Evolutionary conservation across 2,329 filamentous ascomycete species (phyloP), one percentile per base, ranked within the genome.

Genomic region (Arthrobotrys pseudoclavata): DNA sequence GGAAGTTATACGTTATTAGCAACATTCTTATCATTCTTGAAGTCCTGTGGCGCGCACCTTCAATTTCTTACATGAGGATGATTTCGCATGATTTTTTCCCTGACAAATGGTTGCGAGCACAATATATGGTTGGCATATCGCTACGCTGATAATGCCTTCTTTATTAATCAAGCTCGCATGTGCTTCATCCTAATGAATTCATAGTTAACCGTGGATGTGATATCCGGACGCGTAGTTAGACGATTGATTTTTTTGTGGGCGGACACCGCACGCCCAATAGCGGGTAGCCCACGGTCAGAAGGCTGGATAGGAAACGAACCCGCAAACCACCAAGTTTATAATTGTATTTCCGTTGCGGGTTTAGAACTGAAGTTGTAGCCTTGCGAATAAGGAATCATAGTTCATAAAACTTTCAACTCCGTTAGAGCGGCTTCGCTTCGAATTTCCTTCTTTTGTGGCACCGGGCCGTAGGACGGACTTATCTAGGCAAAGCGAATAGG

Each of bases 401-500:
- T 7, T 26, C n/a, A 4, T 9, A 31, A 18, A 24, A 13, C n/a
- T 3, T 18, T 18, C 12, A n/a, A 48, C 9, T 7, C 22, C 24
- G 4, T 29, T 4, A n/a, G 12, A 22, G 24, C 52, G 29, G 52
- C 6, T n/a, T 37, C 52, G 52, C 52, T 57, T 57, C 26, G 10
- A 22, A 22, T n/a, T 57, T 57, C n/a, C 29, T 22, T 57, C 26
- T 20, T 7, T 7, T 37, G 7, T 37, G 10, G 29, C n/a, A 4
- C n/a, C 2, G n/a, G 4, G 4, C 18, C 52, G 22, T 9, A n/a
- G 29, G 37, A n/a, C n/a, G 13, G 10, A 10, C 52, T 29, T 37
- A 57, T 57, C n/a, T 57, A 57, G 52, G 52, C 5, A 57, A 57
- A 5, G 29, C 31, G 52, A 57, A 57, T 57, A 37, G 52, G 52